These are phyloP conservation scores for Phellopilus nigrolimitatus DNA, from an alignment of 1,284 basidiomycete species.

Conservation along the genomic window DNA sequence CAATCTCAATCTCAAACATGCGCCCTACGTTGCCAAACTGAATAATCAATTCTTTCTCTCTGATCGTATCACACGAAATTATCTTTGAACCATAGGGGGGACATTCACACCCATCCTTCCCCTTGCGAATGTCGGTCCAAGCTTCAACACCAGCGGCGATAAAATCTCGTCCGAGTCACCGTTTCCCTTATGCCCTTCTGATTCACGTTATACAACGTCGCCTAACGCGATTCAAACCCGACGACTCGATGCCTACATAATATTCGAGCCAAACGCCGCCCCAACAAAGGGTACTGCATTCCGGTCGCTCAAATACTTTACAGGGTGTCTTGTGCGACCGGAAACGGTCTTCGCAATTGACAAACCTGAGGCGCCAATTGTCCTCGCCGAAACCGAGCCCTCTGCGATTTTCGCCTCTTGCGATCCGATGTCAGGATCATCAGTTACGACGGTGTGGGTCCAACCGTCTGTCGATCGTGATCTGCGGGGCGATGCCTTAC, in stretches of 20 bases:
- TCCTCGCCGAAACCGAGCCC: not conserved
- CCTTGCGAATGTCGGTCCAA: not conserved
- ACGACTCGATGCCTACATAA: constrained; percentile 10
- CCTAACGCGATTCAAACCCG: constrained; percentile 6
- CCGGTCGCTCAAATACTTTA: constrained; percentile 9
- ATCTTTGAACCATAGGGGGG: not conserved
- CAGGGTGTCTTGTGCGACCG: constrained; percentile 15
- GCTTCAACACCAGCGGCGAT: not conserved
- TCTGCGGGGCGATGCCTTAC: no score
- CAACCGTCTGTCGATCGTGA: not conserved
- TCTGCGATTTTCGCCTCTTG: constrained; percentile 10
- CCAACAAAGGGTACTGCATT: not conserved
- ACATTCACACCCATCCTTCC: not conserved
- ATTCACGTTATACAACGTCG: constrained; percentile 3
- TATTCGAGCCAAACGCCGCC: constrained; percentile 11
- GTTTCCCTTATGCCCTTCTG: constrained; percentile 1
- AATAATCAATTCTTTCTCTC: no score
- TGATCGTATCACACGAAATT: no score
- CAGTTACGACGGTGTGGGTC: constrained; percentile 11
- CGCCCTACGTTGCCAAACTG: no score
- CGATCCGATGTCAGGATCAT: constrained; percentile 16
- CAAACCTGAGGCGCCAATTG: not conserved
- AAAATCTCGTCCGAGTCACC: not conserved
- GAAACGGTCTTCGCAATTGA: constrained; percentile 11
- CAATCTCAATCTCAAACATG: no score